Evolutionary conservation across 1,139 yeast genomes (phyloP).

Genomic region (Yamadazyma dendronema): DNA sequence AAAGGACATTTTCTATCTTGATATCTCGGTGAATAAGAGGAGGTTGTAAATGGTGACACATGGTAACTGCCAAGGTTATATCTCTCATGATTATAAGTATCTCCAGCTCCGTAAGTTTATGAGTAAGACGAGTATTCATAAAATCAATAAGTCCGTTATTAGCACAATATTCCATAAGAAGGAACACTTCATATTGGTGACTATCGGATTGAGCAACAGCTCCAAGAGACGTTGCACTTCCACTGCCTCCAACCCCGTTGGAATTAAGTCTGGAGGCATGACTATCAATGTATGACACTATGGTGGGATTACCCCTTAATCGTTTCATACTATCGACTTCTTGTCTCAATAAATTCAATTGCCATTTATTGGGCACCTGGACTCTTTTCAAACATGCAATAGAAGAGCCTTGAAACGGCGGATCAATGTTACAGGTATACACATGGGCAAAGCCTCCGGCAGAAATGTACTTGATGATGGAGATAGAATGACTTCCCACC

Average conservation of each 20-base stretch:
- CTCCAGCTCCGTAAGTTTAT: conserved; percentile 79
- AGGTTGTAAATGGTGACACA: conserved; percentile 81
- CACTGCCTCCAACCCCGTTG: neutral
- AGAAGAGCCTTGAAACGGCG: conserved; percentile 44
- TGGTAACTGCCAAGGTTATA: conserved; percentile 76
- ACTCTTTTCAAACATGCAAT: conserved; percentile 74
- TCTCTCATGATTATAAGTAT: conserved; percentile 81
- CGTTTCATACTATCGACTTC: conserved; percentile 87
- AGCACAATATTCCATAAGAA: conserved; percentile 89
- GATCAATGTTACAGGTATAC: conserved; percentile 59
- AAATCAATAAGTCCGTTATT: conserved; percentile 87
- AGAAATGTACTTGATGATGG: conserved; percentile 59
- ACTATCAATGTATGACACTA: conserved; percentile 89
- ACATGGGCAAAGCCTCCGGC: conserved; percentile 83
- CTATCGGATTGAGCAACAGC: neutral
- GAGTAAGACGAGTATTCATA: conserved; percentile 86
- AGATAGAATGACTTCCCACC: conserved; percentile 63
- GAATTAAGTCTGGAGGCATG: conserved; percentile 70
- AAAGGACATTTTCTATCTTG: conserved; percentile 74
- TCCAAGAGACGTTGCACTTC: neutral
- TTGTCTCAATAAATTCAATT: conserved; percentile 64
- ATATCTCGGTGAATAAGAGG: conserved; percentile 87
- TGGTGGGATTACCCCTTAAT: conserved; percentile 69
- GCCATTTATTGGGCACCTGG: conserved; percentile 69
- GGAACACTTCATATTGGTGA: conserved; percentile 76